These are phyloP conservation scores for Stellera chamaejasme DNA, from an alignment of 345 rosid genomes.

Conservation along the genomic window DNA sequence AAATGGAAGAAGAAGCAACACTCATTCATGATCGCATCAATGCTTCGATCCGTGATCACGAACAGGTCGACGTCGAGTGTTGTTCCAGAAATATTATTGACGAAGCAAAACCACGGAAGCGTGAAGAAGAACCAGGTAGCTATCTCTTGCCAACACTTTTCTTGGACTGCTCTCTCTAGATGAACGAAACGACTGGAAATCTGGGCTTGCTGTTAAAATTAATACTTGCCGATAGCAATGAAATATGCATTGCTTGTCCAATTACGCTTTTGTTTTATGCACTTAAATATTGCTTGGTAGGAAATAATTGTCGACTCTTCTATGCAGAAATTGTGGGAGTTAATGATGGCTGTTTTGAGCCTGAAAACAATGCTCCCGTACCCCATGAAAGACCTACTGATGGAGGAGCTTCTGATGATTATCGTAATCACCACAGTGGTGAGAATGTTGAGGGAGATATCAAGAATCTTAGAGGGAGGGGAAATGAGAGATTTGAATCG, in stretches of 20 bases:
- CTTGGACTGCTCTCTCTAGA: too few relatives aligned
- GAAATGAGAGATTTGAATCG: slow-evolving; percentile 63
- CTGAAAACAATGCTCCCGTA: slow-evolving; percentile 15
- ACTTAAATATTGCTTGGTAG: too few relatives aligned
- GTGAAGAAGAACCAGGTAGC: slow-evolving; percentile 25
- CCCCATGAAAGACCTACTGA: slow-evolving; percentile 23
- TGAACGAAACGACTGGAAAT: too few relatives aligned
- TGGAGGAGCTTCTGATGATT: slow-evolving; percentile 40
- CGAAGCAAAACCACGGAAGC: slow-evolving; percentile 37
- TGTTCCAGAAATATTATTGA: slow-evolving; percentile 74
- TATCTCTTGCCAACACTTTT: too few relatives aligned
- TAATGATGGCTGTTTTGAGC: slow-evolving; percentile 16
- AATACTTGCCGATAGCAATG: too few relatives aligned
- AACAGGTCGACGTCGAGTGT: slow-evolving; percentile 48
- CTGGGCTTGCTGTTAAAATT: too few relatives aligned
- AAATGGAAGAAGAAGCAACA: slow-evolving; percentile 38
- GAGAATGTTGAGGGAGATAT: slow-evolving; percentile 45
- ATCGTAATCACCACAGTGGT: slow-evolving; percentile 26
- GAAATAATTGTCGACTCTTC: slow-evolving; percentile 1
- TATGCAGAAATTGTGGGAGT: slow-evolving; percentile 31
- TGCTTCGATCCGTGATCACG: slow-evolving; percentile 65
- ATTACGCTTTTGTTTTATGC: too few relatives aligned
- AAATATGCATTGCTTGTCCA: too few relatives aligned
- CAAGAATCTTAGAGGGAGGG: slow-evolving; percentile 75
- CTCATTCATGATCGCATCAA: slow-evolving; percentile 59